phyloP scores from a whole-genome alignment of 371 early-diverging fungal species.

The Syncephalastrum sp. region DNA sequence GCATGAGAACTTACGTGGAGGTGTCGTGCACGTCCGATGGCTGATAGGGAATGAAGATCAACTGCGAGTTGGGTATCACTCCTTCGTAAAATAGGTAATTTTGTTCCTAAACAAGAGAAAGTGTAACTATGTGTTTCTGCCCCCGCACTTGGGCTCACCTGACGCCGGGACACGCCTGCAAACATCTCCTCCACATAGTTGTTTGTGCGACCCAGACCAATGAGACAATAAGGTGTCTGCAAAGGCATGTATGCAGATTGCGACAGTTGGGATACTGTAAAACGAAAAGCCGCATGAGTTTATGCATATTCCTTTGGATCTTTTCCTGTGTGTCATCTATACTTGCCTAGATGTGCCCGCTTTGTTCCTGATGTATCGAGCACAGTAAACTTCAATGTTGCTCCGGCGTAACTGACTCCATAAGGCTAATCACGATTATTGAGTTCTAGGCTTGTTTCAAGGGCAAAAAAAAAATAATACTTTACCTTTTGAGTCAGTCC shows the following conservation, averaged over 20 bases:
- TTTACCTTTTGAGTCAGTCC: slow-evolving; percentile 21
- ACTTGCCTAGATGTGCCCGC: slow-evolving; percentile 67
- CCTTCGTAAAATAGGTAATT: slow-evolving; percentile 69
- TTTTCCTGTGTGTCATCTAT: neutral
- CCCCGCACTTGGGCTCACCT: slow-evolving; percentile 25
- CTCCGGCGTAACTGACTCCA: slow-evolving; percentile 81
- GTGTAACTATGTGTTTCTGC: neutral
- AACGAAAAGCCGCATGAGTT: neutral
- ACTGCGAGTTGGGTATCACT: slow-evolving; percentile 91
- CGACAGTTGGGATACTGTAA: slow-evolving; percentile 72
- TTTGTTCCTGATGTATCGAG: slow-evolving; percentile 76
- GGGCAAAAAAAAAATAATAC: neutral
- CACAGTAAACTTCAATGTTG: slow-evolving; percentile 83
- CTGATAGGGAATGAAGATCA: slow-evolving; percentile 87
- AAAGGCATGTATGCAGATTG: slow-evolving; percentile 76
- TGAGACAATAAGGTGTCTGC: slow-evolving; percentile 80
- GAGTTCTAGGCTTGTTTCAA: neutral
- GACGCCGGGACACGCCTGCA: slow-evolving; percentile 78
- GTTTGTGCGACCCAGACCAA: slow-evolving; percentile 92
- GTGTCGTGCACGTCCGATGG: slow-evolving; percentile 49
- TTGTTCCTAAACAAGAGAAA: slow-evolving; percentile 13
- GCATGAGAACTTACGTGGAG: slow-evolving; percentile 26
- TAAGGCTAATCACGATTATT: slow-evolving; percentile 53
- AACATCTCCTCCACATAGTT: slow-evolving; percentile 92
- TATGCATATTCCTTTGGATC: too few species aligned